A percentile compares a stretch with the other conserved stretches of the same genome.
Conservation (phyloP, 192 early-diverging fungal species). For the Coemansia sp. region DNA sequence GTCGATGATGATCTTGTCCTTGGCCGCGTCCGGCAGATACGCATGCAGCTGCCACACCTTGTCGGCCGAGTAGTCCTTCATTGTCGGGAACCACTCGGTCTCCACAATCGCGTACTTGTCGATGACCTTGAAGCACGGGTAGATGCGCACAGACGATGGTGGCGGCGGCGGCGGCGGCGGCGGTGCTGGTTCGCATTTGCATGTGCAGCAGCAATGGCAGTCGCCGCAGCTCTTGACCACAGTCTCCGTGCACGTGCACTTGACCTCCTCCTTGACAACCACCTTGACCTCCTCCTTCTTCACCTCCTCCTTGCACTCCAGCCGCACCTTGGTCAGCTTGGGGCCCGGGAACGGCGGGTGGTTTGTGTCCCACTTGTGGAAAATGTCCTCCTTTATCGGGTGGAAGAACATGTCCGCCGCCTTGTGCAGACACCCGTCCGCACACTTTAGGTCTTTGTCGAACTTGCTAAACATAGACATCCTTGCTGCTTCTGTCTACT, state of each 20-base stretch:
- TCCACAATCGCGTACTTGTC: slow-evolving; percentile 35
- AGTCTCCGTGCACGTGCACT: slow-evolving; percentile 10
- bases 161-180: slow-evolving; percentile 33
- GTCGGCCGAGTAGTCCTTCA: slow-evolving; percentile 54
- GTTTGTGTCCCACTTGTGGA: slow-evolving; percentile 54
- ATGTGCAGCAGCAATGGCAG: slow-evolving; percentile 24
- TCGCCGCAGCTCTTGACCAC: slow-evolving; percentile 15
- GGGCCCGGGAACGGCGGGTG: slow-evolving; percentile 54
- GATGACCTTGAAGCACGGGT: slow-evolving; percentile 53
- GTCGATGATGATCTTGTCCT: slow-evolving; percentile 54
- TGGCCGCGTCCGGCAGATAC: slow-evolving; percentile 45
- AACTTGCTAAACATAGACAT: slow-evolving; percentile 57
- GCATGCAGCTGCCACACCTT: slow-evolving; percentile 56
- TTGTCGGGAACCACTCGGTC: slow-evolving; percentile 45
- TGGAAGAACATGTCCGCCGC: slow-evolving; percentile 58
- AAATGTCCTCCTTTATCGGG: slow-evolving; percentile 51
- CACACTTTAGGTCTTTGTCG: slow-evolving; percentile 55
- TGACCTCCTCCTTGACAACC: slow-evolving; percentile 15
- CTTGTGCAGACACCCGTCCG: slow-evolving; percentile 54
- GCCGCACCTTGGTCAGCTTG: slow-evolving; percentile 47
- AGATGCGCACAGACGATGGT: slow-evolving; percentile 37
- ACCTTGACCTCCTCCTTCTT: slow-evolving; percentile 21
- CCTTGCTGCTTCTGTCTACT: background rate
- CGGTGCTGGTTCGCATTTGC: slow-evolving; percentile 26
- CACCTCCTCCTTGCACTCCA: slow-evolving; percentile 45